These are phyloP conservation scores for Phytophthora rubi DNA, from an alignment of 352 stramenopile species.

Conservation along the genomic window DNA sequence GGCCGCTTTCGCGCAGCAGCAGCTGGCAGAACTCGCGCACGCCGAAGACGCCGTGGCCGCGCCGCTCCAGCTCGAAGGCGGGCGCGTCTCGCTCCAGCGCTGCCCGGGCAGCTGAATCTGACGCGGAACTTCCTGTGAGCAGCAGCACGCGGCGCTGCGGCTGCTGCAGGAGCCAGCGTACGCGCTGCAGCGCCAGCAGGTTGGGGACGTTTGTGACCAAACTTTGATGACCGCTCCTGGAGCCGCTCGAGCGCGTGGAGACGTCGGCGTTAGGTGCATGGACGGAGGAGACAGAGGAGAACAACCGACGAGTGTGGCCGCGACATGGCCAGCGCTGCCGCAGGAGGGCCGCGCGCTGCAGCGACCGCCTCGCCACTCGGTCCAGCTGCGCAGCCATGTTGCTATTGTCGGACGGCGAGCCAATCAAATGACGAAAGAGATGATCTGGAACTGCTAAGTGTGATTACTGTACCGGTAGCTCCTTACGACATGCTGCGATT, in stretches of 20 bases:
- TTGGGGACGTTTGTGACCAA: conserved; percentile 38
- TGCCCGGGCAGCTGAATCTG: conserved; percentile 33
- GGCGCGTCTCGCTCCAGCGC: conserved; percentile 37
- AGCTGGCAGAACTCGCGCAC: conserved; percentile 71
- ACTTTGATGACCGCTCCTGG: conserved; percentile 41
- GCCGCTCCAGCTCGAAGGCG: conserved; percentile 75
- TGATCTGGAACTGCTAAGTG: background rate
- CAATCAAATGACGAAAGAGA: conserved; percentile 1
- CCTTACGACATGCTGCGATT: no score
- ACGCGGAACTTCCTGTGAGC: conserved; percentile 35
- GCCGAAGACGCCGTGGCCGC: conserved; percentile 61
- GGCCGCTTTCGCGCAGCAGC: conserved; percentile 65
- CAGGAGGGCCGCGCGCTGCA: conserved; percentile 14
- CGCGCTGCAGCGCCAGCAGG: conserved; percentile 36
- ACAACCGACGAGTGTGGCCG: conserved; percentile 2
- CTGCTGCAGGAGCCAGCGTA: conserved; percentile 43
- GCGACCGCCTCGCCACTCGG: conserved; percentile 15
- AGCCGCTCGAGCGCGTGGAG: conserved; percentile 15
- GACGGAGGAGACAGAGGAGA: conserved; percentile 21
- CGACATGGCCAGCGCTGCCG: conserved; percentile 7
- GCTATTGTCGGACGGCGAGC: background rate
- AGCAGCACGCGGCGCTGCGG: conserved; percentile 44
- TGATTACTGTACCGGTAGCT: no score
- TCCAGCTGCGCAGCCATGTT: conserved; percentile 34
- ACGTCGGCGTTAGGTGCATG: conserved; percentile 10